phyloP scores from a whole-genome alignment of 179 eudicot species.

The Nepenthes alata region DNA sequence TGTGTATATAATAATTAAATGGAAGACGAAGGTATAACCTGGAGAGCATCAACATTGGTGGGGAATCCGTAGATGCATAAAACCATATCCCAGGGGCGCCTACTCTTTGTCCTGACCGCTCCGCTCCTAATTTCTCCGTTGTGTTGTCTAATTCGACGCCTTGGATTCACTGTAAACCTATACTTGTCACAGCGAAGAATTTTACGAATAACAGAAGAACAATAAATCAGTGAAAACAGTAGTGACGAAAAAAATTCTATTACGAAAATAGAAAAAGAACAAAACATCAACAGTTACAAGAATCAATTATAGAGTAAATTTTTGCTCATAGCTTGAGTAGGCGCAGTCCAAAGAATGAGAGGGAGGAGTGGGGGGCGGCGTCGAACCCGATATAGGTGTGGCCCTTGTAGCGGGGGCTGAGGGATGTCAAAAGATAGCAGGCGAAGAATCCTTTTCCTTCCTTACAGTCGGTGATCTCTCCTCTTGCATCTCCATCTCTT shows the following conservation, averaged over 20 bases:
- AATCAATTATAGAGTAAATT: background rate
- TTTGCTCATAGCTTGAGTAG: background rate
- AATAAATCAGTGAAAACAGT: background rate
- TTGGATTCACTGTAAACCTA: slow-evolving; percentile 80
- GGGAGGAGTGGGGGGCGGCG: background rate
- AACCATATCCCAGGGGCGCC: slow-evolving; percentile 92
- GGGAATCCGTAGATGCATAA: slow-evolving; percentile 87
- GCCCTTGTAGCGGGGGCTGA: slow-evolving; percentile 76
- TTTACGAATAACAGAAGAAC: background rate
- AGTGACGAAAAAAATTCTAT: background rate
- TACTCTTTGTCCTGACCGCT: slow-evolving; percentile 55
- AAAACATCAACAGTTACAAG: background rate
- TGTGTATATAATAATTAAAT: too few species aligned
- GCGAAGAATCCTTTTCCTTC: slow-evolving; percentile 34
- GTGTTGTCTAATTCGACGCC: slow-evolving; percentile 70
- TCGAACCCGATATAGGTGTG: slow-evolving; percentile 78
- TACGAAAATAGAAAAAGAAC: background rate
- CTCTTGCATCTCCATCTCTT: slow-evolving; percentile 8
- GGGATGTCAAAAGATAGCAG: slow-evolving; percentile 67
- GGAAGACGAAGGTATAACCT: slow-evolving; percentile 30
- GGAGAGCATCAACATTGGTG: slow-evolving; percentile 66
- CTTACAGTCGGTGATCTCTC: background rate
- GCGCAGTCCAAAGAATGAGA: background rate
- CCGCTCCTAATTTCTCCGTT: slow-evolving; percentile 73
- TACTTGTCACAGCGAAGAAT: background rate